Base-by-base conservation (phyloP, 257 asterid genomes). In the Solanum virginianum region DNA sequence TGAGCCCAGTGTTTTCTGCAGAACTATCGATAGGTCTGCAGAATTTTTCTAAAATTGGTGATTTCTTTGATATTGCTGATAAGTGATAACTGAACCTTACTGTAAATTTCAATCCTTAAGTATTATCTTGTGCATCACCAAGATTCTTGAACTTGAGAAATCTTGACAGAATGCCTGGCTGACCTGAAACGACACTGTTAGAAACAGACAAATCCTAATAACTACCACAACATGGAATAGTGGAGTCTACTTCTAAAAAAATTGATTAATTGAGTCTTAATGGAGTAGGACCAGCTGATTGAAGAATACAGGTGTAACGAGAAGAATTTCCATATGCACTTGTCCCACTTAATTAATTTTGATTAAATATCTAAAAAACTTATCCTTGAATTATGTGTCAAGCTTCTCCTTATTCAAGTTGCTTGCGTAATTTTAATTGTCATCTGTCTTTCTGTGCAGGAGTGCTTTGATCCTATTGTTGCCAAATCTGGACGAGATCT, bases 401-500 rank as follows among this genome's bases (percentile, higher is more conserved):
- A 77, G 53, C 16, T 53, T 77, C 56, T 77, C 15, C 83, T 14
- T 41, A 24, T 20, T 65, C 55, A 53, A 22, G 41, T 83, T 65
- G 6, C 17, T 63, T 77, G 55, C 54, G 55, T 75, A 24, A 39
- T 51, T 68, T 32, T 51, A 51, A 51, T 62, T 29, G 65, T 70
- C 72, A 83, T 65, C 32, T 80, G 74, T 83, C 68, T 77, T 84
- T 88, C 85, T 56, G 85, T 32, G 53, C 94, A 97, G 99, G 99
- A 95, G 87, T 93, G 99, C 90, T 97, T 97, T 89, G 99, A 97
- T 89, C 99, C 99, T 80, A 97, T 97, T 88, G 93, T 94, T 89
- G 96, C 98, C 84, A 91, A 87, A 89, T 92, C 98, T 85, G 99
- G 99, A 83, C 93, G 98, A n/a, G 99, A 97, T 90, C 95, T 97